Evolutionary conservation across 371 early-diverging fungal species (phyloP).

Genomic region (Syncephalastrum contaminatum): DNA sequence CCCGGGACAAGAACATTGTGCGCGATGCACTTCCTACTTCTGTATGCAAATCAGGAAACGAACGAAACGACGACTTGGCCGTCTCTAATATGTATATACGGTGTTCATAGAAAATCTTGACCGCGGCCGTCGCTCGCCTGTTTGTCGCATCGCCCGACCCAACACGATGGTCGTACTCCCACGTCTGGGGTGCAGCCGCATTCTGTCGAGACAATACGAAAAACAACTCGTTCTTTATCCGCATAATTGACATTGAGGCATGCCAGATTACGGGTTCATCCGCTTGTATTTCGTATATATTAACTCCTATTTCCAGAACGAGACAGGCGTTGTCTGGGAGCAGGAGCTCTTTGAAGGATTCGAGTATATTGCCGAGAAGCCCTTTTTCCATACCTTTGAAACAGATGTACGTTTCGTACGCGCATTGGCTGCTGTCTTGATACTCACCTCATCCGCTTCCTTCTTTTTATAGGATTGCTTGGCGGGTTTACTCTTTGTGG

Average conservation of each 20-base stretch:
- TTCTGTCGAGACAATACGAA: slow-evolving; percentile 60
- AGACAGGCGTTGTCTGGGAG: slow-evolving; percentile 74
- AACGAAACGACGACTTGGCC: background rate
- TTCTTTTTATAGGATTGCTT: slow-evolving; percentile 54
- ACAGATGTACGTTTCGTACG: slow-evolving; percentile 62
- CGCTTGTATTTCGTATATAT: background rate
- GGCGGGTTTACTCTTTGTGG: slow-evolving; percentile 86
- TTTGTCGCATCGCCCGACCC: slow-evolving; percentile 79
- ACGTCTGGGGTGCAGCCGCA: slow-evolving; percentile 76
- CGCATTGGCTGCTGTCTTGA: too few relatives aligned
- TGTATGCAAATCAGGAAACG: slow-evolving; percentile 19
- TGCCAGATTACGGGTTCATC: background rate
- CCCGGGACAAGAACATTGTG: slow-evolving; percentile 39
- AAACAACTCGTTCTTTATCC: slow-evolving; percentile 68
- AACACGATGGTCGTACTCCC: slow-evolving; percentile 70
- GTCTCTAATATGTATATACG: background rate
- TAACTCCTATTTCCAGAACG: slow-evolving; percentile 25
- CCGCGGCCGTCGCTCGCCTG: slow-evolving; percentile 80
- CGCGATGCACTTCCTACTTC: slow-evolving; percentile 41
- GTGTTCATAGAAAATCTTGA: slow-evolving; percentile 67
- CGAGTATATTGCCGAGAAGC: slow-evolving; percentile 67
- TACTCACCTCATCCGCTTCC: background rate
- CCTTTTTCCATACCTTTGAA: slow-evolving; percentile 85
- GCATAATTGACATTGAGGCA: slow-evolving; percentile 78
- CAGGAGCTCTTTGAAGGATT: slow-evolving; percentile 78